Conservation (phyloP, 768 basidiomycete genomes). For the Neoboletus magnificus region DNA sequence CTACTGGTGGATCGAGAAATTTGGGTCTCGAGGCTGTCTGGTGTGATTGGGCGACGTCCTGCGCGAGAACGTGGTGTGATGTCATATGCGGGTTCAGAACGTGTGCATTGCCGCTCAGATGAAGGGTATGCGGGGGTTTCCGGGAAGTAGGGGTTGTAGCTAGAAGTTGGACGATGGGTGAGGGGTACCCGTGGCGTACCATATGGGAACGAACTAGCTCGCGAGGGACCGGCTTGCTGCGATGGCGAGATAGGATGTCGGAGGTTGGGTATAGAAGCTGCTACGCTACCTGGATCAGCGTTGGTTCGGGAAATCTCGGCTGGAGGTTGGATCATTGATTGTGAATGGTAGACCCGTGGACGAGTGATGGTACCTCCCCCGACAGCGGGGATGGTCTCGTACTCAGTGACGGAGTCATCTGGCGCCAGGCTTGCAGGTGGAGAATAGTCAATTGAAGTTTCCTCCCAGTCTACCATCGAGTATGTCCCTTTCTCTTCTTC, state of each 20-base stretch:
- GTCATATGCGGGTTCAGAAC: slow-evolving; percentile 18
- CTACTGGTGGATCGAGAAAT: slow-evolving; percentile 48
- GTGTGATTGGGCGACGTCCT: slow-evolving; percentile 40
- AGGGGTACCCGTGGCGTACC: slow-evolving; percentile 7
- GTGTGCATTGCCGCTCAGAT: slow-evolving; percentile 3
- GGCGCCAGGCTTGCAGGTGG: slow-evolving; percentile 43
- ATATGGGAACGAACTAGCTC: slow-evolving; percentile 5
- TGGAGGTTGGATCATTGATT: slow-evolving; percentile 65
- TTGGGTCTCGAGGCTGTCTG: slow-evolving; percentile 51
- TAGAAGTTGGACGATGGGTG: slow-evolving; percentile 21
- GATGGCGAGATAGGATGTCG: slow-evolving; percentile 6
- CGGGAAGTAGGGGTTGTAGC: slow-evolving; percentile 11
- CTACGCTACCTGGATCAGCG: slow-evolving; percentile 57
- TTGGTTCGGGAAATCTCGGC: slow-evolving; percentile 15
- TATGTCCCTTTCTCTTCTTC: slow-evolving; percentile 42
- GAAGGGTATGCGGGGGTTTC: slow-evolving; percentile 1
- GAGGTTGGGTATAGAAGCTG: background rate
- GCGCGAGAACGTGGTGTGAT: slow-evolving; percentile 23
- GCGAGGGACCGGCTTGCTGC: slow-evolving; percentile 32
- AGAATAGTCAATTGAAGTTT: slow-evolving; percentile 45
- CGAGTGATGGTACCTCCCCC: slow-evolving; percentile 86
- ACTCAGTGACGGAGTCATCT: slow-evolving; percentile 55
- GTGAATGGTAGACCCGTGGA: slow-evolving; percentile 82
- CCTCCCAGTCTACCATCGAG: slow-evolving; percentile 71
- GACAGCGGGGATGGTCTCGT: slow-evolving; percentile 87